Evolutionary conservation across 2,329 filamentous ascomycete species (phyloP), one percentile per base, ranked within the genome.

Genomic region (Epichloe brachyelytri): DNA sequence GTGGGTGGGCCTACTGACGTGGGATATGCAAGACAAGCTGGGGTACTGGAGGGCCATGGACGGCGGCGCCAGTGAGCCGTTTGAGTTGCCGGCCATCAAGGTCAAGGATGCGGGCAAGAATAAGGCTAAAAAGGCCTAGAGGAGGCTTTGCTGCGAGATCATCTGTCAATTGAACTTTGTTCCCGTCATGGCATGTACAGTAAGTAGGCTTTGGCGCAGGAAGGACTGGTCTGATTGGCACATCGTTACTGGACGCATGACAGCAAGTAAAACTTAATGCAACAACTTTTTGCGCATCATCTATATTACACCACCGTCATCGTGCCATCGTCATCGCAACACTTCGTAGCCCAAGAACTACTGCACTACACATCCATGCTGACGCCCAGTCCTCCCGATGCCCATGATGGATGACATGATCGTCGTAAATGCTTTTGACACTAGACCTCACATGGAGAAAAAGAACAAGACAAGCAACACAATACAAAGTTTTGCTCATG

Each of bases 1-100:
- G 34, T 97, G 91, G 88, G 88, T 98, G 11, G 93, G 93, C 14
- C 70, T 85, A 49, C 69, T 97, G 66, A 85, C 85, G 41, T 98
- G 93, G 93, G 84, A 85, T 62, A 74, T 80, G 55, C 67, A 74
- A 55, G 59, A 63, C 41, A 73, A 78, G 56, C 67, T 78, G 51
- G 78, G 78, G 10, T 65, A 71, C 47, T 90, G 86, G 86, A 76
- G 81, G 69, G 74, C 71, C 50, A 61, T 89, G 54, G 71, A 74
- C 58, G 81, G 79, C 5, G 85, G 83, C n/a, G 63, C 76, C 57
- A 87, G 81, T 62, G 73, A 79, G 57, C 63, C 63, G 30, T 89
- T 90, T 62, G 66, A 64, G 19, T 71, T 91, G 56, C 86, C 86
- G 0, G 71, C 74, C 34, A 59, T 88, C 54, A 87, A 86, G 71